Conservation (phyloP, 805 yeast genomes). For the Candida piceae region DNA sequence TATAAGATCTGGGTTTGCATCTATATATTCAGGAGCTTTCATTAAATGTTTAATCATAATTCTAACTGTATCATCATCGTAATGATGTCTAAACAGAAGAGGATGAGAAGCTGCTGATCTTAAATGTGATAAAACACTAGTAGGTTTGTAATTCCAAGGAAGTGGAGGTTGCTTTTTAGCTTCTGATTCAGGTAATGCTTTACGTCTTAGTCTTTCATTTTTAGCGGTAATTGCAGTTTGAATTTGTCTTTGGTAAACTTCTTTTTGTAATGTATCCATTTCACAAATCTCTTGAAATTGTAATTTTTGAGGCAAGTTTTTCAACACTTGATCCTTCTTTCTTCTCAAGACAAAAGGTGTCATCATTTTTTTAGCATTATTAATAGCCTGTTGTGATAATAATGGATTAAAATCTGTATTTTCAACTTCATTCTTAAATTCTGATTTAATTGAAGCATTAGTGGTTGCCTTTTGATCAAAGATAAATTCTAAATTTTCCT, state of each 20-base stretch:
- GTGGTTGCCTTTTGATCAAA: constrained; percentile 87
- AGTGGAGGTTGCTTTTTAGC: constrained; percentile 30
- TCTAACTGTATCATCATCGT: constrained; percentile 47
- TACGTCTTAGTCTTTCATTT: constrained; percentile 40
- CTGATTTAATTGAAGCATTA: constrained; percentile 30
- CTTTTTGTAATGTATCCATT: constrained; percentile 48
- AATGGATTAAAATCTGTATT: constrained; percentile 65
- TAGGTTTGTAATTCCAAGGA: constrained; percentile 31
- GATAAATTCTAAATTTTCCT: constrained; percentile 73
- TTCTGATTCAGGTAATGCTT: constrained; percentile 28
- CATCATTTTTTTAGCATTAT: constrained; percentile 96
- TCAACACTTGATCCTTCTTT: constrained; percentile 84
- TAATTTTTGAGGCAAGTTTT: constrained; percentile 77
- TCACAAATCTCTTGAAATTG: constrained; percentile 64
- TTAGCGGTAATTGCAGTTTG: constrained; percentile 36
- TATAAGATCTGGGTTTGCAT: constrained; percentile 74
- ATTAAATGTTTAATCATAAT: constrained; percentile 76
- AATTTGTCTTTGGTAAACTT: constrained; percentile 59
- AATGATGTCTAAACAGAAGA: constrained; percentile 65
- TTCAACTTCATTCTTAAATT: constrained; percentile 26
- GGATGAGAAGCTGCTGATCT: constrained; percentile 95
- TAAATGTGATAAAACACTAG: constrained; percentile 79
- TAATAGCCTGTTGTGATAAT: constrained; percentile 84
- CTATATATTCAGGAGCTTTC: constrained; percentile 70
- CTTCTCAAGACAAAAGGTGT: constrained; percentile 93